Conservation (phyloP, 2,329 filamentous ascomycete genomes). For the Fusarium guadeloupense region DNA sequence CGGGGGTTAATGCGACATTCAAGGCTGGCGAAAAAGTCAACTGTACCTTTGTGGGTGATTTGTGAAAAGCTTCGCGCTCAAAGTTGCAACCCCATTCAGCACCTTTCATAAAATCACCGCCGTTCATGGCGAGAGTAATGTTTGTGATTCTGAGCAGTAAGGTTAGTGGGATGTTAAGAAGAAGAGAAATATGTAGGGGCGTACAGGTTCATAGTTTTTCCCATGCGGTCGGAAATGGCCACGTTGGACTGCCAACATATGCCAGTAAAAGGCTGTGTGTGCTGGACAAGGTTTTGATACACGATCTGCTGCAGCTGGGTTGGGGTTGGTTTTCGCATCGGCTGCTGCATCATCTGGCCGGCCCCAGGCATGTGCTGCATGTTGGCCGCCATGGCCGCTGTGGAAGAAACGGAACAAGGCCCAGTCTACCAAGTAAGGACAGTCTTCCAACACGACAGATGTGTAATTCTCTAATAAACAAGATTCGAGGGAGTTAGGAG, state of each 20-base stretch:
- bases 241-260: slow-evolving; percentile 54
- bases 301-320: slow-evolving; percentile 52
- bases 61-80: slow-evolving; percentile 59
- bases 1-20: slow-evolving; percentile 30
- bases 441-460: slow-evolving; percentile 1
- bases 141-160: slow-evolving; percentile 59
- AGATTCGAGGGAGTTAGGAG: no score
- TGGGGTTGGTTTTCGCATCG: slow-evolving; percentile 47
- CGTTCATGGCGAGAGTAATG: slow-evolving; percentile 57
- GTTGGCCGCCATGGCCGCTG: slow-evolving; percentile 68
- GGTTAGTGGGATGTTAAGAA: slow-evolving; percentile 11
- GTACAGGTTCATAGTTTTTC: slow-evolving; percentile 56
- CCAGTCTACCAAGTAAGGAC: slow-evolving; percentile 25
- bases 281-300: slow-evolving; percentile 52
- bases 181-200: slow-evolving; percentile 27
- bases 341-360: slow-evolving; percentile 58
- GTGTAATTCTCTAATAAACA: no score
- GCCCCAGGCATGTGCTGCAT: slow-evolving; percentile 65
- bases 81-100: slow-evolving; percentile 55
- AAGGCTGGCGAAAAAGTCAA: background rate
- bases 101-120: slow-evolving; percentile 53
- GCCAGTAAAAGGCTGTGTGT: slow-evolving; percentile 46
- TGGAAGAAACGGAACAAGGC: slow-evolving; percentile 28
- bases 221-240: slow-evolving; percentile 52
- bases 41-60: slow-evolving; percentile 59